phyloP scores from a whole-genome alignment of 2,329 filamentous ascomycete species.

The Proliferodiscus dingleyae region DNA sequence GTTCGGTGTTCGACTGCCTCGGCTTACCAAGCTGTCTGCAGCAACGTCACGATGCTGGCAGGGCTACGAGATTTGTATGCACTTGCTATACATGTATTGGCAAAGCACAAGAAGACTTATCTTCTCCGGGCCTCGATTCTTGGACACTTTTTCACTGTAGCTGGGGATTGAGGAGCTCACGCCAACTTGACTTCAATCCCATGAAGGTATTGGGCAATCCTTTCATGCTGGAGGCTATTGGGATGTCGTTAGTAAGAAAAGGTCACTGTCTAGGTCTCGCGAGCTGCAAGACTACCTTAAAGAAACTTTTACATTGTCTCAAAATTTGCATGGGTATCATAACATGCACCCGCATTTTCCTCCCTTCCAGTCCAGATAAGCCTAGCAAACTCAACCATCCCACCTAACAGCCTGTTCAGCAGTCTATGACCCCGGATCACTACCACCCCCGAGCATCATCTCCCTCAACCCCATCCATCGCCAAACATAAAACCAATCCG shows the following conservation, averaged over 20 bases:
- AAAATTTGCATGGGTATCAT: constrained; percentile 24
- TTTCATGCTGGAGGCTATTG: too few relatives aligned
- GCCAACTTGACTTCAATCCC: too few relatives aligned
- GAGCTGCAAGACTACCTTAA: constrained; percentile 1
- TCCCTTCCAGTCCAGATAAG: constrained; percentile 3
- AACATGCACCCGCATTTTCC: constrained; percentile 8
- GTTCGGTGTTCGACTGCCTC: neutral
- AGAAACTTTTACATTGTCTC: constrained; percentile 19
- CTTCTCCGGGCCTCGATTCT: too few relatives aligned
- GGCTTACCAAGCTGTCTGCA: neutral
- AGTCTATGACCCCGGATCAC: constrained; percentile 5
- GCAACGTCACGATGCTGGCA: neutral
- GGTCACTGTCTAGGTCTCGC: too few relatives aligned
- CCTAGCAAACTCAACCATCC: constrained; percentile 3
- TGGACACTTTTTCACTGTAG: too few relatives aligned
- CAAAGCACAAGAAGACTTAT: too few relatives aligned
- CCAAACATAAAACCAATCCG: constrained; percentile 5
- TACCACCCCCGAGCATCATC: constrained; percentile 3
- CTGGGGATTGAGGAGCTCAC: too few relatives aligned
- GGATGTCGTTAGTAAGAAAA: too few relatives aligned
- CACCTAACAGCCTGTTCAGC: too few relatives aligned
- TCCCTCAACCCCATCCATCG: constrained; percentile 7
- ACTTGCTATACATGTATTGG: too few relatives aligned
- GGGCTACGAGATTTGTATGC: neutral
- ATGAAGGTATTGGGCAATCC: too few relatives aligned